Conservation (phyloP, 163 green algal species). For the Volvox carteri region DNA sequence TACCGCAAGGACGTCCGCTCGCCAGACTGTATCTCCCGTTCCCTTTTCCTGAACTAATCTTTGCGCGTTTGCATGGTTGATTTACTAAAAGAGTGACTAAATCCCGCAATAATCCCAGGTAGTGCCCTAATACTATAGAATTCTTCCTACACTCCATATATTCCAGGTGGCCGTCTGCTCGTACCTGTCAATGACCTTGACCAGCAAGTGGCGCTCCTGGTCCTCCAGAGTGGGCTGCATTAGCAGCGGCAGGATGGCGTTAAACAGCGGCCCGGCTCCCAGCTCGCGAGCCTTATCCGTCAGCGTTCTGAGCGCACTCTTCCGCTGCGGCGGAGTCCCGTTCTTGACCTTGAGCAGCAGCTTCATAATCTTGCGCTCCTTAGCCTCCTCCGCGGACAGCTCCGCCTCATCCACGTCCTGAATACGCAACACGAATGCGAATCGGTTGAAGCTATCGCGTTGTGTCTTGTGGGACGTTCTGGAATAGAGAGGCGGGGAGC, state of each 20-base stretch:
- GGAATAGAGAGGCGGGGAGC: too few relatives aligned
- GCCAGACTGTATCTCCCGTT: too few relatives aligned
- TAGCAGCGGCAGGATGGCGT: slow-evolving; percentile 98
- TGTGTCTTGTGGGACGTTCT: too few relatives aligned
- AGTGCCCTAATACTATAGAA: too few relatives aligned
- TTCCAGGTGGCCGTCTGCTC: too few relatives aligned
- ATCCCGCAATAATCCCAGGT: too few relatives aligned
- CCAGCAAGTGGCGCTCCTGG: slow-evolving; percentile 86
- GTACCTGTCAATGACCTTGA: slow-evolving; percentile 90
- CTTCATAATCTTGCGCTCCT: slow-evolving; percentile 99
- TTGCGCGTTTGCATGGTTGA: too few relatives aligned
- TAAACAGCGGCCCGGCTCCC: slow-evolving; percentile 96
- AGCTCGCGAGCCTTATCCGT: slow-evolving; percentile 98
- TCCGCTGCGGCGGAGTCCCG: slow-evolving; percentile 97
- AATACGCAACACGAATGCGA: not conserved
- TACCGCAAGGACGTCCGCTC: too few relatives aligned
- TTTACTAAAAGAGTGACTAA: too few relatives aligned
- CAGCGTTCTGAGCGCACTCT: slow-evolving; percentile 91
- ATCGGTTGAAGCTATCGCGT: not conserved
- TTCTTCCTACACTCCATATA: too few relatives aligned
- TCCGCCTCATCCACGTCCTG: slow-evolving; percentile 94
- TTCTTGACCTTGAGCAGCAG: slow-evolving; percentile 99
- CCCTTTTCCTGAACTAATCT: too few relatives aligned
- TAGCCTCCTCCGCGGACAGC: slow-evolving; percentile 94
- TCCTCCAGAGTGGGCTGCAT: slow-evolving; percentile 90